These are phyloP conservation scores for Fusarium nisikadoi DNA, from an alignment of 2,329 filamentous ascomycete species.

Conservation along the genomic window DNA sequence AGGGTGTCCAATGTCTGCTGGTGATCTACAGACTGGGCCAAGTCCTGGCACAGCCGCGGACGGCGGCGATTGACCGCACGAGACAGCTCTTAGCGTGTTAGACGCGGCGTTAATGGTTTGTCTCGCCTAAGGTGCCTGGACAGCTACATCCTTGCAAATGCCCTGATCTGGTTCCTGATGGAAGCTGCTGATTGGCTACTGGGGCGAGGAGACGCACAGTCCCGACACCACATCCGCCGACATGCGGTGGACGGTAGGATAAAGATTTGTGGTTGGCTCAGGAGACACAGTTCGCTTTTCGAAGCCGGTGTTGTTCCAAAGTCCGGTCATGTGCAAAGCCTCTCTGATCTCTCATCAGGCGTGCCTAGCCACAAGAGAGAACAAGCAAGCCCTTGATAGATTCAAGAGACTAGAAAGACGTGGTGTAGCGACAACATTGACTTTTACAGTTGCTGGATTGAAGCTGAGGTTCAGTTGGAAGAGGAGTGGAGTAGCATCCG, in stretches of 20 bases:
- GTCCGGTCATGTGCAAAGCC: background rate
- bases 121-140: slow-evolving; percentile 41
- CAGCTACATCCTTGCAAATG: slow-evolving; percentile 23
- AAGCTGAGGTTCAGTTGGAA: slow-evolving; percentile 11
- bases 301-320: slow-evolving; percentile 11
- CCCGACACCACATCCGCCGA: slow-evolving; percentile 42
- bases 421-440: background rate
- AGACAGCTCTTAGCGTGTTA: slow-evolving; percentile 47
- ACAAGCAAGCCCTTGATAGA: background rate
- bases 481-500: slow-evolving; percentile 1
- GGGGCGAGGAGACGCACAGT: slow-evolving; percentile 36
- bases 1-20: slow-evolving; percentile 8
- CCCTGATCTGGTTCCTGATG: background rate
- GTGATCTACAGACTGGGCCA: slow-evolving; percentile 7
- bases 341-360: background rate
- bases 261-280: slow-evolving; percentile 23
- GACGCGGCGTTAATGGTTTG: slow-evolving; percentile 48
- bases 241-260: slow-evolving; percentile 30
- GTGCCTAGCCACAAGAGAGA: background rate
- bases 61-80: slow-evolving; percentile 42
- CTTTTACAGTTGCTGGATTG: background rate
- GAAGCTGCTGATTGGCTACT: slow-evolving; percentile 34
- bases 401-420: background rate
- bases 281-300: slow-evolving; percentile 14
- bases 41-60: slow-evolving; percentile 46